Conservation (phyloP, 257 asterid species). For the Ilex aquifolium region DNA sequence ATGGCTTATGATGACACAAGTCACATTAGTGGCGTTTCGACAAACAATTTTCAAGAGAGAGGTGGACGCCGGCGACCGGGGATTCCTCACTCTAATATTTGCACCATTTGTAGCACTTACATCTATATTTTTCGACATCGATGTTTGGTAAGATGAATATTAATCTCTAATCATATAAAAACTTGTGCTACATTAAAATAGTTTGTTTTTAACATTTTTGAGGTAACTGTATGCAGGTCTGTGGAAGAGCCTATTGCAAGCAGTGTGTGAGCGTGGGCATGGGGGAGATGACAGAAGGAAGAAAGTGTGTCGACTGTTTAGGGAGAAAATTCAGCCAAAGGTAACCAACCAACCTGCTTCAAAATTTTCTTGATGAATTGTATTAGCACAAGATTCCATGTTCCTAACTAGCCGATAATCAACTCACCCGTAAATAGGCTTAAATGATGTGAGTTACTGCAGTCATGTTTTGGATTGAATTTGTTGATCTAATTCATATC, state of each 20-base stretch:
- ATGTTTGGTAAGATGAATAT: slow-evolving; percentile 42
- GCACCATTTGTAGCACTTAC: slow-evolving; percentile 60
- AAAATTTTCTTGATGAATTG: no score
- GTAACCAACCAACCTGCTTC: slow-evolving; percentile 16
- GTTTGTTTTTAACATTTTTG: neutral
- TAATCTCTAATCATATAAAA: no score
- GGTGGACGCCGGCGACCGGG: slow-evolving; percentile 56
- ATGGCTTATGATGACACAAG: slow-evolving; percentile 42
- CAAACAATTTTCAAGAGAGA: slow-evolving; percentile 15
- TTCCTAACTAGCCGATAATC: no score
- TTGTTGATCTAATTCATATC: no score
- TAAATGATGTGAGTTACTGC: no score
- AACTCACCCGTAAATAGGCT: no score
- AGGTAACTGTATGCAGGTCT: slow-evolving; percentile 30
- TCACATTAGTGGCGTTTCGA: slow-evolving; percentile 33
- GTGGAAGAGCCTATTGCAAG: slow-evolving; percentile 78
- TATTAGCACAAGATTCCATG: no score
- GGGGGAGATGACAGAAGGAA: slow-evolving; percentile 80
- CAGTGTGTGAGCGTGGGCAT: slow-evolving; percentile 64
- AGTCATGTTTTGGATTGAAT: no score
- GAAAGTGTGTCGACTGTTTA: slow-evolving; percentile 66
- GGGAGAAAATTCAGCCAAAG: slow-evolving; percentile 82
- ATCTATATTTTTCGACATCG: slow-evolving; percentile 64
- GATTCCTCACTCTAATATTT: slow-evolving; percentile 77
- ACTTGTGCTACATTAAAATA: no score